These are phyloP conservation scores for Paradendryphiella salina DNA, from an alignment of 2,329 filamentous ascomycete species.

Conservation along the genomic window DNA sequence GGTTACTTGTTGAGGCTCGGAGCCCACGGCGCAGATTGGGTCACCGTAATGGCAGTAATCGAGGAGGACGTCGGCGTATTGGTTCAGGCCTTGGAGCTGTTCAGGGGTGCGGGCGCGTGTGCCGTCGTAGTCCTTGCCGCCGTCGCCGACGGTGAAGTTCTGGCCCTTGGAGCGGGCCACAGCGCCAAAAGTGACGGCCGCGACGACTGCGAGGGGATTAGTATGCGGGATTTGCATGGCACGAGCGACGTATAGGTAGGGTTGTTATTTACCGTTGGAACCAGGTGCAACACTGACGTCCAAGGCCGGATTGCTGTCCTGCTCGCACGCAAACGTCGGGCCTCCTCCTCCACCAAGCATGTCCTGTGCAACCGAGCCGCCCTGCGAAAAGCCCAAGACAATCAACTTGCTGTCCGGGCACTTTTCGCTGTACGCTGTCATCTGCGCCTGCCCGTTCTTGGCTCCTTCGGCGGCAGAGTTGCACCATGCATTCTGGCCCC, in stretches of 20 bases:
- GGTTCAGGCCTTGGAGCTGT: conserved; percentile 22
- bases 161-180: conserved; percentile 28
- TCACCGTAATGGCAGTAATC: conserved; percentile 66
- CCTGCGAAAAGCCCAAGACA: conserved; percentile 33
- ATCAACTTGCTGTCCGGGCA: conserved; percentile 37
- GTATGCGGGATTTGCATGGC: background rate
- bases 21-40: conserved; percentile 64
- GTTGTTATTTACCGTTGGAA: conserved; percentile 20
- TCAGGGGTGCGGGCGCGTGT: conserved; percentile 22
- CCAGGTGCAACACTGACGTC: conserved; percentile 24
- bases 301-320: conserved; percentile 25
- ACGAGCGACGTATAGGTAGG: background rate
- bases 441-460: conserved; percentile 28
- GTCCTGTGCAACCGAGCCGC: conserved; percentile 32
- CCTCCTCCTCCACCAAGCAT: conserved; percentile 39
- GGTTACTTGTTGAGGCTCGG: conserved; percentile 55
- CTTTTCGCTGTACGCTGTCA: conserved; percentile 30
- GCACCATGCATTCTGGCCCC: conserved; percentile 33
- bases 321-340: conserved; percentile 28
- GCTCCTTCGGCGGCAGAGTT: conserved; percentile 31
- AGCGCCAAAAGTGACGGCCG: conserved; percentile 34
- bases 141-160: conserved; percentile 31
- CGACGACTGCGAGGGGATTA: conserved; percentile 23
- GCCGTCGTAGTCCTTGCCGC: conserved; percentile 28
- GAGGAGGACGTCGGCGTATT: conserved; percentile 52